Base-by-base conservation (phyloP, 768 basidiomycete species). In the Russula vinacea region DNA sequence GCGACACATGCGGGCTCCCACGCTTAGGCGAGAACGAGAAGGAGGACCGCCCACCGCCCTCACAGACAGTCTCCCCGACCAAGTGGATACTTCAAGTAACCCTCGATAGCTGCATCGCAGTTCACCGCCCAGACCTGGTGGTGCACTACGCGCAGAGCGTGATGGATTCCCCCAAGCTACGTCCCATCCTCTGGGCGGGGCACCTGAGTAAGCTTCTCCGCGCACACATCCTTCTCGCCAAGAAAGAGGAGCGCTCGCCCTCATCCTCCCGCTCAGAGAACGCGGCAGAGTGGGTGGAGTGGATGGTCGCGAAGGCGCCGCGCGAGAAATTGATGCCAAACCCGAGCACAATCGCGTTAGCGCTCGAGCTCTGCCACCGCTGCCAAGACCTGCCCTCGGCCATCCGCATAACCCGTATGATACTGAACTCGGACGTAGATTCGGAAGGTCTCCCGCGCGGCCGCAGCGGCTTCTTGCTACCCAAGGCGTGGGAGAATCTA, bases 1-100 rank as follows among this genome's bases (percentile, higher is more conserved):
- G 76, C 40, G 81, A 89, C 22, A 84, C 84, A 70, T 82, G 84
- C 53, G 88, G 89, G 47, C 81, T 92, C 29, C 72, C 78, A 5
- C 72, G 76, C 58, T 81, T 80, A 0, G 78, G 78, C 19, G 80
- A 84, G 49, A 62, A n/a, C n/a, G n/a, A 72, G 2, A n/a, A n/a
- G n/a, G n/a, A n/a, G n/a, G n/a, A n/a, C n/a, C n/a, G n/a, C n/a
- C n/a, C n/a, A n/a, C n/a, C n/a, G n/a, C n/a, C n/a, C 45, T 44
- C 71, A 1, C 72, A 77, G 22, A 66, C 75, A n/a, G 45, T 47
- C 4, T 11, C 10, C 2, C 77, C 89, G 26, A 76, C 75, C 47
- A 49, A 76, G 14, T 81, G 79, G 68, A 75, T 83, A 2, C 75
- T 92, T 22, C 78, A 78, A 14, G 79, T 80, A 26, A 77, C 84